phyloP scores from a whole-genome alignment of 1,284 basidiomycete species.

The Meripilus lineatus region DNA sequence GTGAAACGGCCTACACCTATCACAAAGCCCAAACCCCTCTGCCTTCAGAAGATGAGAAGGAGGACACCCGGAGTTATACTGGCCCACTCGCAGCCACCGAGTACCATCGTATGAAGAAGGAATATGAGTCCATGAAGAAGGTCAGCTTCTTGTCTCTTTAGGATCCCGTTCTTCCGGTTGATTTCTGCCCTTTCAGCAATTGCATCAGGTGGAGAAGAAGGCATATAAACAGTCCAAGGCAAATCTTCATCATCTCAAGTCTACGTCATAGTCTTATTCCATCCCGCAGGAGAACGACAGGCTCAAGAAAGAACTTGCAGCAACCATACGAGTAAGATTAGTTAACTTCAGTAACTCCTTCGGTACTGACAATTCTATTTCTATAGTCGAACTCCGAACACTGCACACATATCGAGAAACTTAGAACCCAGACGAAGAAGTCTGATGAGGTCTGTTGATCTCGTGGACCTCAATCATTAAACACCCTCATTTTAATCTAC shows the following conservation, averaged over 20 bases:
- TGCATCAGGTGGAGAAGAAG: slow-evolving; percentile 45
- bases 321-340: slow-evolving; percentile 28
- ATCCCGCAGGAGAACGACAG: slow-evolving; percentile 43
- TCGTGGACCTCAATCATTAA: too few species aligned
- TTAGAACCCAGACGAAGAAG: slow-evolving; percentile 45
- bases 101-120: slow-evolving; percentile 34
- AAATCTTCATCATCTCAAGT: slow-evolving; percentile 8
- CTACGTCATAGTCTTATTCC: slow-evolving; percentile 2
- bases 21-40: slow-evolving; percentile 15
- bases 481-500: background rate
- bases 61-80: slow-evolving; percentile 9
- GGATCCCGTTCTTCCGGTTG: slow-evolving; percentile 14
- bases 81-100: slow-evolving; percentile 36
- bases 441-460: slow-evolving; percentile 52
- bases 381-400: slow-evolving; percentile 46
- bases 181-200: slow-evolving; percentile 30
- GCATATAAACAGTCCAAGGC: slow-evolving; percentile 59
- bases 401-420: slow-evolving; percentile 38
- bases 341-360: background rate
- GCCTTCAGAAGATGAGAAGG: slow-evolving; percentile 14
- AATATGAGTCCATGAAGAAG: slow-evolving; percentile 42
- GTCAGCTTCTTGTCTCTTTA: slow-evolving; percentile 32
- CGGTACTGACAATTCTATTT: slow-evolving; percentile 6
- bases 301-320: slow-evolving; percentile 35
- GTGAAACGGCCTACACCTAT: slow-evolving; percentile 14